Evolutionary conservation across 148 eudicot genomes (phyloP).

Genomic region (Beta vulgaris): DNA sequence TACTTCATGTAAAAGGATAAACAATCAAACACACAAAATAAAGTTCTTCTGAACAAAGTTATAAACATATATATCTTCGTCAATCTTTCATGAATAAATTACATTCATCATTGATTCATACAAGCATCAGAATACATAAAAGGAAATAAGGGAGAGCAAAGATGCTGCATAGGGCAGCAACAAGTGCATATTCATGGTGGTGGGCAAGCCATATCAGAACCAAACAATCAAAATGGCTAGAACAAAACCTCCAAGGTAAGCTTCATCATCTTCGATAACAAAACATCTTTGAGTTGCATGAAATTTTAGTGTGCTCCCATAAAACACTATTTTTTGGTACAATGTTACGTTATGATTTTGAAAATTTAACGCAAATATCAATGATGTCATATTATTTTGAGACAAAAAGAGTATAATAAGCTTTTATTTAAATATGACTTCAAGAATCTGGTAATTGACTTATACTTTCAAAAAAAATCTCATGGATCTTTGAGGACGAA

Average conservation of each 20-base stretch:
- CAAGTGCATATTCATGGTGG: slow-evolving; percentile 92
- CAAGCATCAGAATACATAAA: not conserved
- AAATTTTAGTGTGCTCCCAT: too few relatives aligned
- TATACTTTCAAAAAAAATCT: too few relatives aligned
- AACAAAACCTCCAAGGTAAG: slow-evolving; percentile 65
- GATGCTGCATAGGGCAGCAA: slow-evolving; percentile 89
- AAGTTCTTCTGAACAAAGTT: too few relatives aligned
- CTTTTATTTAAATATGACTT: too few relatives aligned
- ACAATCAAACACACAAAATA: not conserved
- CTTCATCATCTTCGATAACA: too few relatives aligned
- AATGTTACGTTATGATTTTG: not conserved
- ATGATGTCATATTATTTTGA: not conserved
- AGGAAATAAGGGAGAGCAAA: slow-evolving; percentile 17
- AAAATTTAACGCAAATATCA: not conserved
- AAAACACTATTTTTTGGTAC: not conserved
- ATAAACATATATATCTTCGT: not conserved
- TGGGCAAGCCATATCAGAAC: slow-evolving; percentile 91
- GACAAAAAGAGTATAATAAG: too few relatives aligned
- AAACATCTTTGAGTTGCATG: too few relatives aligned
- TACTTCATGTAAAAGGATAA: too few relatives aligned
- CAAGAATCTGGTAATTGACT: too few relatives aligned
- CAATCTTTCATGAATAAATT: not conserved
- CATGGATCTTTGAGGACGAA: too few relatives aligned
- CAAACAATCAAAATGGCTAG: slow-evolving; percentile 93
- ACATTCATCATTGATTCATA: not conserved